Evolutionary conservation across 768 basidiomycete species (phyloP), one percentile per base, ranked within the genome.

Genomic region (Xerocomus potaroensis): DNA sequence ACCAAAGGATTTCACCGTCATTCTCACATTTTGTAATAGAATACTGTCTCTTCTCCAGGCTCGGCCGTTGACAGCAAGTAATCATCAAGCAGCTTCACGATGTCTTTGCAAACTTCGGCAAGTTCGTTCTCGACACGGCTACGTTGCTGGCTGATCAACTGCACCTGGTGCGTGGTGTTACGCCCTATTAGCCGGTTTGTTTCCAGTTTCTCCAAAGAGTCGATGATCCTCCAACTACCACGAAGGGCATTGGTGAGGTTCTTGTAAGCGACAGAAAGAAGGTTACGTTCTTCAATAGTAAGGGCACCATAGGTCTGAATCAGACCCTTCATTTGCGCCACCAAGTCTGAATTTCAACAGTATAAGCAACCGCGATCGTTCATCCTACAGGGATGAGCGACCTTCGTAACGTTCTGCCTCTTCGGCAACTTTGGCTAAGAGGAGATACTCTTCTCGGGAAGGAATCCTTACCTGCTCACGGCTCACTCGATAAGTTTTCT

Each of bases 341-440:
- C 80, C 53, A 88, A 83, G 63, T 91, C 85, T 87, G 49, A 35
- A 45, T 40, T 49, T 53, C 45, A 41, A 31, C n/a, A 70, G 59
- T 26, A 44, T 55, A 35, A 55, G 48, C 18, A 21, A 51, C 38
- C 32, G 14, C 38, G 32, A 32, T 33, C 6, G 24, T 19, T 21
- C 18, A 21, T 27, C 39, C 43, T 34, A 23, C 19, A n/a, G 41
- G 40, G 33, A 14, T 7, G 34, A 38, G 18, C 24, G 40, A 91
- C 91, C 91, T 72, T 88, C 82, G 64, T 91, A 91, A 43, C 91
- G 85, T 65, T 91, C 89, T 29, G 91, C 88, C 71, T 91, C 86
- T 62, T 87, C 87, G 37, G 87, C 85, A 48, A 91, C 77, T 69
- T 87, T 89, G 51, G 89, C 89, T 57, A 92, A 74, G 66, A 75